Conservation (phyloP, 495 filamentous ascomycete species). For the Aspergillus ellipticus region DNA sequence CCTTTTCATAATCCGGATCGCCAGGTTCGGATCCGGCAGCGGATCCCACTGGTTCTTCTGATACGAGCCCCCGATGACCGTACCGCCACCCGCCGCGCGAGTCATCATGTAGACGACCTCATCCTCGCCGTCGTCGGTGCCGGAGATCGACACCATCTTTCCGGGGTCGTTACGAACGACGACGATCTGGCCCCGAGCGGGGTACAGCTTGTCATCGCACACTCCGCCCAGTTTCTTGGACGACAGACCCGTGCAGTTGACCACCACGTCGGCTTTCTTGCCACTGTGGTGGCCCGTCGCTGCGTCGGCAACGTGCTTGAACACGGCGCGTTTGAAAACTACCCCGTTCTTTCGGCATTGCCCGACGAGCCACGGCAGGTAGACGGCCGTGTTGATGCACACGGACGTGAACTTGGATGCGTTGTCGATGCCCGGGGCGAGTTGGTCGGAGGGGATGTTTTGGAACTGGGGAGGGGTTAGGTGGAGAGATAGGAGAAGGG, state of each 20-base stretch:
- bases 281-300: constrained; percentile 59
- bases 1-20: constrained; percentile 85
- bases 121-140: constrained; percentile 75
- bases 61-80: constrained; percentile 84
- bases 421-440: constrained; percentile 60
- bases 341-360: constrained; percentile 71
- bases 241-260: constrained; percentile 85
- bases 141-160: constrained; percentile 65
- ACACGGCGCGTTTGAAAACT: constrained; percentile 53
- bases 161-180: constrained; percentile 79
- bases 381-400: constrained; percentile 87
- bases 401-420: constrained; percentile 74
- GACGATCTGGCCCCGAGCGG: constrained; percentile 83
- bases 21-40: constrained; percentile 74
- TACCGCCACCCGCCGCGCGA: constrained; percentile 75
- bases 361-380: constrained; percentile 77
- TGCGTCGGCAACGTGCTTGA: constrained; percentile 73
- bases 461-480: constrained; percentile 45
- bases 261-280: constrained; percentile 60
- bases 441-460: constrained; percentile 48
- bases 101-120: constrained; percentile 90
- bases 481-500: not conserved
- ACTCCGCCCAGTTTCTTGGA: constrained; percentile 78
- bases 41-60: constrained; percentile 80
- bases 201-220: constrained; percentile 66